Percentiles rank a stretch among this genome's conserved stretches.
Conservation (phyloP, 345 rosid species). For the Streptanthus diversifolius region DNA sequence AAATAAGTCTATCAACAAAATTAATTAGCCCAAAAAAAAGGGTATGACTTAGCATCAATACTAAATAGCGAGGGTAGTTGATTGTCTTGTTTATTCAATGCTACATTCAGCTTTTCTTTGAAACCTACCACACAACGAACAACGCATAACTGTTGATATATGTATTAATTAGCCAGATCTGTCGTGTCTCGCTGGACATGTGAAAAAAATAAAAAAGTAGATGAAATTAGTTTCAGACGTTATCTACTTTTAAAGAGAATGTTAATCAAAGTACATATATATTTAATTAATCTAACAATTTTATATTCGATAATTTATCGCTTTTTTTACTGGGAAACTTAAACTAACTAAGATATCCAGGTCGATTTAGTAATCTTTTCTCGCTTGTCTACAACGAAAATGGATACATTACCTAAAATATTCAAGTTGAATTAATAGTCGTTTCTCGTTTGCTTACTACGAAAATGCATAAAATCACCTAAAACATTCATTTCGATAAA, state of each 20-base stretch:
- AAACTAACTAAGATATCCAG: neutral
- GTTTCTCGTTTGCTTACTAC: neutral
- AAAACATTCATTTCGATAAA: too few relatives aligned
- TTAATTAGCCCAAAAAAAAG: neutral
- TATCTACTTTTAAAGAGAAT: neutral
- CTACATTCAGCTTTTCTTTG: neutral
- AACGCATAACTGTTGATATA: constrained; percentile 2
- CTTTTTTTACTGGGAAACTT: neutral
- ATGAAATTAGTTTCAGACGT: neutral
- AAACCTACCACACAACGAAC: constrained; percentile 2
- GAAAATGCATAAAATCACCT: neutral
- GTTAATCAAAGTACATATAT: neutral
- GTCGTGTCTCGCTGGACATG: constrained; percentile 9
- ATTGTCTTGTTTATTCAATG: neutral
- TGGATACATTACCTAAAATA: neutral
- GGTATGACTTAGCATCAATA: neutral
- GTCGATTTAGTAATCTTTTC: neutral
- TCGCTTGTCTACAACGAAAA: neutral
- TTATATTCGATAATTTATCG: neutral
- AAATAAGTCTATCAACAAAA: neutral
- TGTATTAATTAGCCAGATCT: neutral
- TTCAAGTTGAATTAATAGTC: neutral
- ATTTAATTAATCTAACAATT: neutral
- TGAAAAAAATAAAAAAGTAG: neutral
- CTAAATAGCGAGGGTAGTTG: neutral